Percentiles rank a stretch among this genome's conserved stretches.
Conservation (phyloP, 441 rosid genomes). For the Melianthus villosus region DNA sequence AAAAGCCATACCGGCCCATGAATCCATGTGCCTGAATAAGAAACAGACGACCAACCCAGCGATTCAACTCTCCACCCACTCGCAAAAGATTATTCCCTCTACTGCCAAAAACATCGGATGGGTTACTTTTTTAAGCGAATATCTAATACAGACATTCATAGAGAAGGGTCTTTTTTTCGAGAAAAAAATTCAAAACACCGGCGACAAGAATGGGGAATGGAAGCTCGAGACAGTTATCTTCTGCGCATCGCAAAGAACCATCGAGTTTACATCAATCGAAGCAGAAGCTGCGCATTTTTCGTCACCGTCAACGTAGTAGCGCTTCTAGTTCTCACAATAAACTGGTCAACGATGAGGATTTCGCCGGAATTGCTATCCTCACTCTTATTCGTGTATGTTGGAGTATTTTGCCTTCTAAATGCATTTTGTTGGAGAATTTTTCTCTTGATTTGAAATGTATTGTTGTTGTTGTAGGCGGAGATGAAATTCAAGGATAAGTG, state of each 20-base stretch:
- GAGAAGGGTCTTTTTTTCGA: too few relatives aligned
- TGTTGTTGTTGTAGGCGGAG: constrained; percentile 37
- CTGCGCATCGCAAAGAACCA: not conserved
- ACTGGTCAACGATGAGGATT: constrained; percentile 35
- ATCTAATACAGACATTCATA: too few relatives aligned
- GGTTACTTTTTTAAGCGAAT: too few relatives aligned
- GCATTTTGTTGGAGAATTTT: not conserved
- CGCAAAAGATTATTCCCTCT: too few relatives aligned
- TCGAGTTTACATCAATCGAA: constrained; percentile 23
- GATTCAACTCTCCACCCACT: too few relatives aligned
- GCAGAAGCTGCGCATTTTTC: constrained; percentile 29
- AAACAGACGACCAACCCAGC: too few relatives aligned
- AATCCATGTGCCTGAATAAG: too few relatives aligned
- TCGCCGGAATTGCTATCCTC: constrained; percentile 77
- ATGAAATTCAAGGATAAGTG: constrained; percentile 72
- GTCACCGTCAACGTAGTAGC: constrained; percentile 16
- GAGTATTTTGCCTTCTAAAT: not conserved
- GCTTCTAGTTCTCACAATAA: constrained; percentile 11
- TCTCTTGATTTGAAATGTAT: not conserved
- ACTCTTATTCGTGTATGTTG: constrained; percentile 36
- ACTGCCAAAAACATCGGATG: too few relatives aligned
- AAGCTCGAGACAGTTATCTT: constrained; percentile 20
- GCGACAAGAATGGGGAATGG: constrained; percentile 29
- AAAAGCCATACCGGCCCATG: too few relatives aligned
- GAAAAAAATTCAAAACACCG: too few relatives aligned